These are phyloP conservation scores for Austropuccinia psidii DNA, from an alignment of 1,284 basidiomycete species.

Conservation along the genomic window DNA sequence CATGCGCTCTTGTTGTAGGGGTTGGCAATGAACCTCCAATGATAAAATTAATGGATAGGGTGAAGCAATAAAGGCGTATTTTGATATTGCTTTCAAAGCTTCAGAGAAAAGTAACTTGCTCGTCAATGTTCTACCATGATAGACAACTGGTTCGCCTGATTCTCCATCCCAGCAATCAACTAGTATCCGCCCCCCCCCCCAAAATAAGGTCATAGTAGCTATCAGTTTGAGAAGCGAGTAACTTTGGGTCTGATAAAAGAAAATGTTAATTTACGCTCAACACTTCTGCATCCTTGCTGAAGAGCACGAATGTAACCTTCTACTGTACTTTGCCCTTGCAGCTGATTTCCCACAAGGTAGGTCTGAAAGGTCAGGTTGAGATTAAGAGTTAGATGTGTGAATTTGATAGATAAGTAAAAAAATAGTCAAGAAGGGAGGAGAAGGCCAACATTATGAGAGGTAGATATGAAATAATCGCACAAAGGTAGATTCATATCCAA, in stretches of 20 bases:
- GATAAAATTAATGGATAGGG: slow-evolving; percentile 93
- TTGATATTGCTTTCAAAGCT: slow-evolving; percentile 75
- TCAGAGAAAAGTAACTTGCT: slow-evolving; percentile 75
- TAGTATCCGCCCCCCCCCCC: too few species aligned
- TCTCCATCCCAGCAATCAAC: slow-evolving; percentile 94
- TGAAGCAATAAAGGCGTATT: slow-evolving; percentile 87
- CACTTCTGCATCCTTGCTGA: slow-evolving; percentile 79
- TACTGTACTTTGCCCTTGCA: slow-evolving; percentile 83
- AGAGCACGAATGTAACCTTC: slow-evolving; percentile 94
- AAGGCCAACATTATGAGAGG: slow-evolving; percentile 68
- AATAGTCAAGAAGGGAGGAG: background rate
- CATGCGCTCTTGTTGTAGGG: slow-evolving; percentile 74
- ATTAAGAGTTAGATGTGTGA: background rate
- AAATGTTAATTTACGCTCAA: slow-evolving; percentile 62
- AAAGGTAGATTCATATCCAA: slow-evolving; percentile 73
- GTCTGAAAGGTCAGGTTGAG: slow-evolving; percentile 52
- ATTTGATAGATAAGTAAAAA: too few species aligned
- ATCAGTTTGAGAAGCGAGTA: background rate
- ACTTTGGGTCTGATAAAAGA: slow-evolving; percentile 6
- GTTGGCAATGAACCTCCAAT: slow-evolving; percentile 79
- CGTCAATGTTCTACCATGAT: slow-evolving; percentile 87
- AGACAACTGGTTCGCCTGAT: slow-evolving; percentile 64
- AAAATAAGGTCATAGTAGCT: background rate
- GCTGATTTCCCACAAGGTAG: slow-evolving; percentile 88
- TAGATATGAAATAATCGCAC: slow-evolving; percentile 82